Evolutionary conservation across 345 rosid genomes (phyloP).

Genomic region (Populus davidiana): DNA sequence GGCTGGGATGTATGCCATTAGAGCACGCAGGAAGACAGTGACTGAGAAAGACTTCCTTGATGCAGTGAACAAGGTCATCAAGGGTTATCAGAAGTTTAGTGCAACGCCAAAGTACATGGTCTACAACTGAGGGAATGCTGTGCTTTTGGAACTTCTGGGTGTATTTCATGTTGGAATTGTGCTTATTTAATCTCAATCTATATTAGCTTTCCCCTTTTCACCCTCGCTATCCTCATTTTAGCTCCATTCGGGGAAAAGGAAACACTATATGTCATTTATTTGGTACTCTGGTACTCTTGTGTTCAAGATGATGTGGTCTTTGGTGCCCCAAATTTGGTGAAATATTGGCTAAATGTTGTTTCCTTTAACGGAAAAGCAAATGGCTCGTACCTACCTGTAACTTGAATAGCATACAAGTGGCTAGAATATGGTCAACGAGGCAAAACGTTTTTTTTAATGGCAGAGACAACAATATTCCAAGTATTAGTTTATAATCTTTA

Average conservation of each 20-base stretch:
- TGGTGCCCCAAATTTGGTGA: neutral
- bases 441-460: neutral
- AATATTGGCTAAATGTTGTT: neutral
- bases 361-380: neutral
- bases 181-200: constrained; percentile 1
- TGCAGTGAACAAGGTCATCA: constrained; percentile 96
- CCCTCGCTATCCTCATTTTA: neutral
- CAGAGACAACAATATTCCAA: neutral
- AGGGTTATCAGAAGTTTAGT: constrained; percentile 93
- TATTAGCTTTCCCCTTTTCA: neutral
- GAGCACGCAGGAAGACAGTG: constrained; percentile 88
- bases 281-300: neutral
- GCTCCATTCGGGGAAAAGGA: neutral
- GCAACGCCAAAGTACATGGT: constrained; percentile 96
- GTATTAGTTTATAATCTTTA: too few relatives aligned
- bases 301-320: neutral
- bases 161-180: constrained; percentile 8
- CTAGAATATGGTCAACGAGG: neutral
- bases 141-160: neutral
- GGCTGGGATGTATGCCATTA: constrained; percentile 91
- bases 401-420: neutral
- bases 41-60: constrained; percentile 95
- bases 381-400: neutral
- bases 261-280: neutral
- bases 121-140: constrained; percentile 47